Conservation (phyloP, 2,329 filamentous ascomycete species). For the Penicillium occitanis region DNA sequence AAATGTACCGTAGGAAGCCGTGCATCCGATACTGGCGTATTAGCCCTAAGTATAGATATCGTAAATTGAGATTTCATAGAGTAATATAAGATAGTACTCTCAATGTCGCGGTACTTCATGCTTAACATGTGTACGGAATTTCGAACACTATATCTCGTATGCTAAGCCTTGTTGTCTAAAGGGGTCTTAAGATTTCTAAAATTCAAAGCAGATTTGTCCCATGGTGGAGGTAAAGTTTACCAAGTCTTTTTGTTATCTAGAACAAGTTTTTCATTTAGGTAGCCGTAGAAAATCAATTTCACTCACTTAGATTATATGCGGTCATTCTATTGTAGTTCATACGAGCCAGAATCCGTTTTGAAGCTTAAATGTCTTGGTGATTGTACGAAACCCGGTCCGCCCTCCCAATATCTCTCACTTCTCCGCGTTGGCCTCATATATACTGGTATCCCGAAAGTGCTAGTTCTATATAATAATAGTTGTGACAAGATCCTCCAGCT, state of each 20-base stretch:
- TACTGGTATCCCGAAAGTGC: not conserved
- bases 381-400: too few species aligned
- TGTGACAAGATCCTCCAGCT: not conserved
- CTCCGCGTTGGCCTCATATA: not conserved
- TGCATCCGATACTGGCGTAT: not conserved
- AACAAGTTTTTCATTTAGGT: not conserved
- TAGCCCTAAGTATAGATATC: not conserved
- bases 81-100: not conserved
- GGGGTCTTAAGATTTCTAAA: not conserved
- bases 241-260: not conserved
- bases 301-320: not conserved
- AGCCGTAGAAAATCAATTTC: not conserved
- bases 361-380: not conserved
- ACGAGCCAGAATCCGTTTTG: not conserved
- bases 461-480: not conserved
- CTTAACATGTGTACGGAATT: not conserved
- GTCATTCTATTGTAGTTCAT: not conserved
- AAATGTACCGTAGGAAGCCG: not conserved
- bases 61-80: not conserved
- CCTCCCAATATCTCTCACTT: not conserved
- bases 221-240: not conserved
- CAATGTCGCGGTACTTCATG: not conserved
- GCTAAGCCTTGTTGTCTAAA: not conserved
- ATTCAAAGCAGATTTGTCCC: not conserved
- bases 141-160: too few species aligned